Base-by-base conservation (phyloP, 2,329 filamentous ascomycete genomes). In the Penicillium sp. region DNA sequence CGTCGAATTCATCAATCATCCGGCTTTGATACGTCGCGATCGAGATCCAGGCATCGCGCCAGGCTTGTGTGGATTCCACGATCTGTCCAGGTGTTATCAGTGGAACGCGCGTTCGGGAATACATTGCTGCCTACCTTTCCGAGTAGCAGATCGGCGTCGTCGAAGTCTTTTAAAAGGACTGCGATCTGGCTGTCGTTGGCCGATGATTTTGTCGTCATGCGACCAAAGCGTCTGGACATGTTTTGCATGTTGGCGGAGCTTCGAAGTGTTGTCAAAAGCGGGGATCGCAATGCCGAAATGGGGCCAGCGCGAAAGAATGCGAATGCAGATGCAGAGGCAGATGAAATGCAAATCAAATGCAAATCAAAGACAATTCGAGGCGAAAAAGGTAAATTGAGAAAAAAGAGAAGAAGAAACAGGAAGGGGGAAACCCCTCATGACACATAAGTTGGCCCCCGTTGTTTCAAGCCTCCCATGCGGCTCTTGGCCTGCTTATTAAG, bases 181-280 rank as follows among this genome's bases (percentile, higher is more conserved):
- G 87, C 86, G 43, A 93, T 86, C 68, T 91, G 88, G 61, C 87
- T 87, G 69, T 91, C 88, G 72, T 94, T 88, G 53, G 87, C 89
- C 22, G 86, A 85, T 58, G 86, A 83, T 67, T 84, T 85, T 75
- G 86, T 81, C 68, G 92, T 83, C 73, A 84, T 87, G 57, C 63
- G 63, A 52, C 88, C 89, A 63, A 92, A 87, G 67, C 87, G 85
- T 60, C 90, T 81, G 69, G 92, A 86, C 75, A 94, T 83, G 54
- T 65, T 64, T 63, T 73, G 67, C 74, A 76, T 76, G 16, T 48
- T 70, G 66, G 18, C 18, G 18, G 38, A 32, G 39, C 13, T 34
- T 16, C 27, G 44, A 39, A 52, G 31, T 14, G 13, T 11, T 40
- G 32, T 11, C 6, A 10, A 39, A 46, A 32, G 24, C 13, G 18